These are phyloP conservation scores for Penicillium turbatum DNA, from an alignment of 495 filamentous ascomycete genomes.

Conservation along the genomic window DNA sequence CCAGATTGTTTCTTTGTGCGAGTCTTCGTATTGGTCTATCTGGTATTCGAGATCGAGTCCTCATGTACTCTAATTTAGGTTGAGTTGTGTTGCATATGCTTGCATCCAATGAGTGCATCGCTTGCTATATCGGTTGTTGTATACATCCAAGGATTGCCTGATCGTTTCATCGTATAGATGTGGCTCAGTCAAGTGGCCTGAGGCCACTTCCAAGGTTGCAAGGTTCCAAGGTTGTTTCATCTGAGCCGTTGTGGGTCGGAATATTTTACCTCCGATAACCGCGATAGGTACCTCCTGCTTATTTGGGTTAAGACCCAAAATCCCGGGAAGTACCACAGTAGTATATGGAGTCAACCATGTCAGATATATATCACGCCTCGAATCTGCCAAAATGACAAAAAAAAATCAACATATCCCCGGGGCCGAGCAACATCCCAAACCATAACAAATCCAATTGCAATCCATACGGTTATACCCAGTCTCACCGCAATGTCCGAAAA, in stretches of 20 bases:
- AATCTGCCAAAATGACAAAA: neutral
- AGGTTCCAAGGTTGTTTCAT: no score
- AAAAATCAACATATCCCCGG: neutral
- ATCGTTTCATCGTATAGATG: no score
- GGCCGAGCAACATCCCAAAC: neutral
- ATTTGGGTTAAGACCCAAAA: no score
- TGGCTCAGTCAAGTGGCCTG: no score
- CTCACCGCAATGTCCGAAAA: conserved; percentile 6
- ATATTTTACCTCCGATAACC: no score
- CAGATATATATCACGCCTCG: neutral
- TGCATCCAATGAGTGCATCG: neutral
- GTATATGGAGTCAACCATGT: no score
- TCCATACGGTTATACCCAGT: neutral
- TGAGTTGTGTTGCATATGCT: neutral
- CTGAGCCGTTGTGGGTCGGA: no score
- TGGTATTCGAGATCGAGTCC: neutral
- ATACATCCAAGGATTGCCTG: no score
- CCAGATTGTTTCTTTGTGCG: neutral
- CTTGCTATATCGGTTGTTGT: no score
- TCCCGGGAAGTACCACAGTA: no score
- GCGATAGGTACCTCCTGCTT: no score
- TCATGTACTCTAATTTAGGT: neutral
- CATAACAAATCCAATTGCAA: neutral
- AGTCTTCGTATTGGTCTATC: neutral
- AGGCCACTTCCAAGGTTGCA: no score